Base-by-base conservation (phyloP, 2,329 filamentous ascomycete genomes). In the Neofusicoccum laricinum region DNA sequence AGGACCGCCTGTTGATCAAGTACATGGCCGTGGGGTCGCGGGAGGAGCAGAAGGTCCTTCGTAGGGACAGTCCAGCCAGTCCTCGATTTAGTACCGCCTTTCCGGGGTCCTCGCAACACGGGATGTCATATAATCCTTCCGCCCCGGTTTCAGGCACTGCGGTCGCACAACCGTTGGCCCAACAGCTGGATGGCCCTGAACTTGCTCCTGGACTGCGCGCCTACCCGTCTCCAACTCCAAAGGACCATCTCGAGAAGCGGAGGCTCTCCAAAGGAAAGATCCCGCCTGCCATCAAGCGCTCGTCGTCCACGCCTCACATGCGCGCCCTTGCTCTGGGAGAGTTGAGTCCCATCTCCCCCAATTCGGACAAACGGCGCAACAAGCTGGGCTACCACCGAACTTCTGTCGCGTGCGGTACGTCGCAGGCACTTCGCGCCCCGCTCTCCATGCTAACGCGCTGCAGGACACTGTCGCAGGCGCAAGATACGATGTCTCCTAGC, bases 311-410 rank as follows among this genome's bases (percentile, higher is more conserved):
- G 66, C 80, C 81, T 67, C 80, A 81, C 69, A 76, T 82, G 71
- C 79, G 77, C 69, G 78, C 76, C 61, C 68, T 79, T 41, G 71
- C 73, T 21, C 68, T 76, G 19, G 69, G 70, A 40, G 76, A 75
- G 40, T 72, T 74, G 46, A 75, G 75, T 70, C 78, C 78, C 41
- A 71, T 82, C 67, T 81, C 80, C 66, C 79, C 80, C 59, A 78
- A 76, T 48, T 83, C 85, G 40, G 86, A 90, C 70, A 90, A 90
- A 75, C 86, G 88, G 73, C 88, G 93, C 73, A 97, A 97, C 77
- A 97, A 96, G 79, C 84, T 98, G 66, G 94, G 94, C 43, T 98
- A 98, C 75, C 94, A 97, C 80, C 88, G 94, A 73, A 97, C 93
- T 40, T 96, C 93, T 49, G 92, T 97, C 71, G 95, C 94, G 70